Evolutionary conservation across 1,284 basidiomycete species (phyloP).

Genomic region (Earliella scabrosa): DNA sequence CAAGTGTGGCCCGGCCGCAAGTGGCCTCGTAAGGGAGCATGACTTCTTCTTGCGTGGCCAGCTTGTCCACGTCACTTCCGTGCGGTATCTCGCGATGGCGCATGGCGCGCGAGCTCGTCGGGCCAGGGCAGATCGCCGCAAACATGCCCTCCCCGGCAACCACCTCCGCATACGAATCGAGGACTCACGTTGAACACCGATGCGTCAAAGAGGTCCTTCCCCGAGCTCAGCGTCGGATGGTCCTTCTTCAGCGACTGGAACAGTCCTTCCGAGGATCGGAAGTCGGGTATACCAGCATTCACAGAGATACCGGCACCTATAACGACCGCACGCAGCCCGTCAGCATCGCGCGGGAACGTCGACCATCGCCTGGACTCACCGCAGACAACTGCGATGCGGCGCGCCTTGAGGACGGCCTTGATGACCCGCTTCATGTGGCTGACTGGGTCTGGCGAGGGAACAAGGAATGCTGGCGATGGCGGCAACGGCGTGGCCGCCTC

Average conservation of each 20-base stretch:
- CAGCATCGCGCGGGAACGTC: conserved; percentile 15
- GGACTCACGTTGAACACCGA: conserved; percentile 83
- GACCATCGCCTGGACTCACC: conserved; percentile 54
- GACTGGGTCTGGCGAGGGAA: conserved; percentile 39
- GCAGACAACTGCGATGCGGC: conserved; percentile 84
- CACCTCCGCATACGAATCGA: background rate
- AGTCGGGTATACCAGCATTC: conserved; percentile 91
- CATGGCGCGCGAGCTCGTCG: conserved; percentile 4
- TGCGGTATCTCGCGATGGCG: background rate
- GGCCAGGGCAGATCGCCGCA: background rate
- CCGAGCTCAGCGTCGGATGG: conserved; percentile 75
- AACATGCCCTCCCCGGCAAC: background rate
- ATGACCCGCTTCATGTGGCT: conserved; percentile 55
- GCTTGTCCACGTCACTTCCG: background rate
- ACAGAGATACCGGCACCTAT: conserved; percentile 96
- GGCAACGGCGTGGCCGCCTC: conserved; percentile 36
- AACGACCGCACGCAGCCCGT: conserved; percentile 4
- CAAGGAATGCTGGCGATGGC: conserved; percentile 41
- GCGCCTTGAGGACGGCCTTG: conserved; percentile 76
- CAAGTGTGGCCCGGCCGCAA: background rate
- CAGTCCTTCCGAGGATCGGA: conserved; percentile 83
- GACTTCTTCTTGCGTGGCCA: too few species aligned
- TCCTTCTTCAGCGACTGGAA: conserved; percentile 82
- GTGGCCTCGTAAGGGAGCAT: too few species aligned
- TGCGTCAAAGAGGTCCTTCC: conserved; percentile 92